Percentiles rank a stretch among this genome's conserved stretches.
These are phyloP conservation scores for Globisporangium splendens DNA, from an alignment of 352 stramenopile species.

Conservation along the genomic window DNA sequence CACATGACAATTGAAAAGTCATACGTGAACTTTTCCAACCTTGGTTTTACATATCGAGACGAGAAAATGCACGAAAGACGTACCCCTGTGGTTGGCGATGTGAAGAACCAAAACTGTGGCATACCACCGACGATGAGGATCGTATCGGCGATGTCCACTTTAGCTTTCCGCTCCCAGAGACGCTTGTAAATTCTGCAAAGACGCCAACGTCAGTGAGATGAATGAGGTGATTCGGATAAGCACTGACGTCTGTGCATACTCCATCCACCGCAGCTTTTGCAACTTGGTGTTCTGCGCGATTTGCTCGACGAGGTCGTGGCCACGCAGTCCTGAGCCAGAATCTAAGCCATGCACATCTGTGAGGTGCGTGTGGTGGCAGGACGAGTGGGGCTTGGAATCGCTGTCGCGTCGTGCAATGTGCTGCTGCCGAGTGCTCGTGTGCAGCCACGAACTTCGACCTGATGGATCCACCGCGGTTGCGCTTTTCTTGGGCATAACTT, in stretches of 20 bases:
- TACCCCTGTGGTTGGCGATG: slow-evolving; percentile 49
- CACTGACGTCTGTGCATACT: slow-evolving; percentile 22
- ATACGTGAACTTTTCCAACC: too few relatives aligned
- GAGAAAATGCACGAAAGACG: neutral
- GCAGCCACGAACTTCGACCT: neutral
- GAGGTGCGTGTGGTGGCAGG: neutral
- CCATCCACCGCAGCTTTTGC: slow-evolving; percentile 52
- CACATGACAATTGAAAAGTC: too few relatives aligned
- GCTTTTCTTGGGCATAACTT: slow-evolving; percentile 6
- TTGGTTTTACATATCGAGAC: neutral
- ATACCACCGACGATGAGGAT: slow-evolving; percentile 44
- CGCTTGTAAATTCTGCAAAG: slow-evolving; percentile 40
- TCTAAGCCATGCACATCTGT: neutral
- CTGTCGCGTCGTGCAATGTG: neutral
- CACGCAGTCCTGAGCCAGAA: slow-evolving; percentile 19
- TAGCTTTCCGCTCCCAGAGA: slow-evolving; percentile 54
- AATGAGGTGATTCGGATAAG: too few relatives aligned
- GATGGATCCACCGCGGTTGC: neutral
- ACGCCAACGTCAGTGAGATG: neutral
- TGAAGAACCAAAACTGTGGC: slow-evolving; percentile 57
- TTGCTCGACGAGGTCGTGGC: slow-evolving; percentile 50
- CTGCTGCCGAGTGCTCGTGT: neutral
- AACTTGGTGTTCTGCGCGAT: slow-evolving; percentile 39
- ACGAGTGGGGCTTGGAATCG: neutral
- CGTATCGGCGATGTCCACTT: slow-evolving; percentile 58